These are phyloP conservation scores for Aspergillus kassunensis DNA, from an alignment of 495 filamentous ascomycete species.

Conservation along the genomic window DNA sequence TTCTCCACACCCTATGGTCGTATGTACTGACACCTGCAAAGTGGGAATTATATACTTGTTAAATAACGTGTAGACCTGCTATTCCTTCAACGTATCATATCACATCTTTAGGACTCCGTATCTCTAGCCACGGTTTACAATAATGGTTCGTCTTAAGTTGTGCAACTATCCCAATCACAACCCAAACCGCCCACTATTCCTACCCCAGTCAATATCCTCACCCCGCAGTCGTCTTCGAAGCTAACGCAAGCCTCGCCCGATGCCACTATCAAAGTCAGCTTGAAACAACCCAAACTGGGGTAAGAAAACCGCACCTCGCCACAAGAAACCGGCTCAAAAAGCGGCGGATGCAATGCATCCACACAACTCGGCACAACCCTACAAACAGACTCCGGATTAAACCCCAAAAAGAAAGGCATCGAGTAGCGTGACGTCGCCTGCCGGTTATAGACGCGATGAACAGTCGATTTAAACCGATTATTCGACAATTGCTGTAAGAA, in stretches of 20 bases:
- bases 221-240: background rate
- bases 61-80: too few species aligned
- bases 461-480: constrained; percentile 55
- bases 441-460: constrained; percentile 54
- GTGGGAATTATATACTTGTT: too few species aligned
- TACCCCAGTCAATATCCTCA: too few species aligned
- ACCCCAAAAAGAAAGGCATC: constrained; percentile 59
- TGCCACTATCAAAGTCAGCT: constrained; percentile 17
- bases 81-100: too few species aligned
- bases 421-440: constrained; percentile 46
- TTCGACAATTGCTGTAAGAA: constrained; percentile 62
- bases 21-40: too few species aligned
- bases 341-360: constrained; percentile 48
- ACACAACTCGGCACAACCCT: constrained; percentile 50
- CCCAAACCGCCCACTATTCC: too few species aligned
- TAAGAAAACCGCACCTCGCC: constrained; percentile 34
- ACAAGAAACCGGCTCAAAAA: constrained; percentile 56
- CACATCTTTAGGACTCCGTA: too few species aligned
- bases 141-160: too few species aligned
- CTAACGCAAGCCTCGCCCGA: background rate
- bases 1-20: too few species aligned
- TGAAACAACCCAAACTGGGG: constrained; percentile 4
- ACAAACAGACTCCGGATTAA: constrained; percentile 42
- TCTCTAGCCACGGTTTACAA: too few species aligned
- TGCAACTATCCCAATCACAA: too few species aligned